Base-by-base conservation (phyloP, 2,329 filamentous ascomycete genomes). In the Ambrosiella xylebori region DNA sequence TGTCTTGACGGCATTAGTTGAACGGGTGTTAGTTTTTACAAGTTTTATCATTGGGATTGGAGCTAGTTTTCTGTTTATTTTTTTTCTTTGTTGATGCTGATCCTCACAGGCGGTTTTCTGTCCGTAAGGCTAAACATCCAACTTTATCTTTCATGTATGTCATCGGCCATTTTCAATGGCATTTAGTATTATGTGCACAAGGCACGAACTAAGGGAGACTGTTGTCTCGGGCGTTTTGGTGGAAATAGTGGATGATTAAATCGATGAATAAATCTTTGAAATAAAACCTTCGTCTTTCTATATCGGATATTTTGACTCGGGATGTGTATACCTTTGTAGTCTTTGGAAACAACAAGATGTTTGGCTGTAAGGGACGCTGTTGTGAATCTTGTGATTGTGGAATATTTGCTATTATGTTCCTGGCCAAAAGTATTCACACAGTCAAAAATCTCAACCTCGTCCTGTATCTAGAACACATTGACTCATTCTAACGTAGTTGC, bases 381-480 rank as follows among this genome's bases (percentile, higher is more conserved):
- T 27, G 27, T 27, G 27, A 27, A 27, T 3, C 27, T 27, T 27
- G 27, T 4, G 4, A 27, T 27, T 3, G 27, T 27, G 27, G 27
- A 27, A 27, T 27, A 27, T 27, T 27, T 27, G 4, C 27, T 27
- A 27, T 27, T 45, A 27, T 52, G 7, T 44, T 1, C 3, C 4
- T 1, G 51, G 55, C 27, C 58, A 54, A 55, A 57, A 60, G 2
- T 60, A 57, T 60, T 12, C 17, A 45, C n/a, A 44, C 55, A 60
- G 1, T 8, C 5, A 47, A 47, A 47, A 47, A 8, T 47, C 19
- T 15, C n/a, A 2, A 47, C 44, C 19, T 8, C 44, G 19, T 19
- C 44, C 4, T 2, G n/a, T 13, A 12, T 17, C 12, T 47, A 47
- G 13, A 47, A 8, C 44, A 13, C 44, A 15, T 15, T 3, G 7